A percentile compares a stretch with the other conserved stretches of the same genome.
Conservation (phyloP, 805 yeast genomes). For the Ogataea naganishii region DNA sequence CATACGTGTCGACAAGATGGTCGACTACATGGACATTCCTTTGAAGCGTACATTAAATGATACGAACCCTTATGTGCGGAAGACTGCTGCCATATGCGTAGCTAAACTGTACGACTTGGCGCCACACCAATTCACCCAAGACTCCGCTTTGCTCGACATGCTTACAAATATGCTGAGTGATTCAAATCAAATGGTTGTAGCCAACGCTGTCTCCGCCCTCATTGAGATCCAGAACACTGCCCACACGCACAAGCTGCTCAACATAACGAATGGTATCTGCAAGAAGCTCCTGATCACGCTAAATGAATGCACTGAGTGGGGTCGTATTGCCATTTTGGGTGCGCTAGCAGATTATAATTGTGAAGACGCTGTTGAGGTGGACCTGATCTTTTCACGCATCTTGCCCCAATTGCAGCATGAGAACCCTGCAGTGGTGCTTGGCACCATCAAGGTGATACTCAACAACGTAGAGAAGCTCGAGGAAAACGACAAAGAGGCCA, state of each 20-base stretch:
- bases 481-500: slow-evolving; percentile 26
- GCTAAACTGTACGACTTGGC: slow-evolving; percentile 89
- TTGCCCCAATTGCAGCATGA: slow-evolving; percentile 95
- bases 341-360: slow-evolving; percentile 71
- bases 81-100: slow-evolving; percentile 95
- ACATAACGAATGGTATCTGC: slow-evolving; percentile 32
- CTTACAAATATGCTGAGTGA: slow-evolving; percentile 67
- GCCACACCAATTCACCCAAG: slow-evolving; percentile 70
- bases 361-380: slow-evolving; percentile 53
- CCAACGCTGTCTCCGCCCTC: slow-evolving; percentile 82
- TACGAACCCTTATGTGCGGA: slow-evolving; percentile 95
- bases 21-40: slow-evolving; percentile 90
- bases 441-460: slow-evolving; percentile 73
- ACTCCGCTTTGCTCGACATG: slow-evolving; percentile 73
- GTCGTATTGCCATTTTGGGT: slow-evolving; percentile 80
- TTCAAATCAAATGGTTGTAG: slow-evolving; percentile 94
- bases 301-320: slow-evolving; percentile 99
- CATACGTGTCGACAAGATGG: slow-evolving; percentile 89
- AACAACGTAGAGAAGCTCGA: slow-evolving; percentile 50
- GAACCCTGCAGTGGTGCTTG: slow-evolving; percentile 88
- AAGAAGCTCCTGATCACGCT: slow-evolving; percentile 70
- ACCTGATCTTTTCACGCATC: slow-evolving; percentile 79
- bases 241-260: slow-evolving; percentile 24
- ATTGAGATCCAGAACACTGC: slow-evolving; percentile 52
- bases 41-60: slow-evolving; percentile 76